These are phyloP conservation scores for Russula vinacea DNA, from an alignment of 768 basidiomycete genomes.

Conservation along the genomic window DNA sequence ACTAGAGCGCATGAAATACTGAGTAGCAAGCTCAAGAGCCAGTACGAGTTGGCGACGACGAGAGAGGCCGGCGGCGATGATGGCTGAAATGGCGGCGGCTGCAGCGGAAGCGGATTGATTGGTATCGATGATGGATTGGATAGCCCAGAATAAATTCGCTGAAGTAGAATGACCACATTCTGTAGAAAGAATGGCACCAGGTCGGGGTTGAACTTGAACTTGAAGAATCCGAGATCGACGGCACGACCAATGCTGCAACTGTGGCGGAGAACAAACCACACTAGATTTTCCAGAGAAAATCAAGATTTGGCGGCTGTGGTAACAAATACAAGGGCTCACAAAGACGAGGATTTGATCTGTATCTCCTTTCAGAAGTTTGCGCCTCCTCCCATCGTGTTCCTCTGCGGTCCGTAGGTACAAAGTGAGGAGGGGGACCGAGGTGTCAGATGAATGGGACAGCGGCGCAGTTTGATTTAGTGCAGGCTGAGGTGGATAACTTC, in stretches of 20 bases:
- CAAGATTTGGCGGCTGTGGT: background rate
- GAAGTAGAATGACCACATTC: too few species aligned
- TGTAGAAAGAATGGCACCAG: too few species aligned
- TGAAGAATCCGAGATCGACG: background rate
- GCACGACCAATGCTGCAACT: background rate
- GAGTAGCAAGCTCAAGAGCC: slow-evolving; percentile 6
- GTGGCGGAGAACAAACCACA: slow-evolving; percentile 14
- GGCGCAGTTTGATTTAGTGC: background rate
- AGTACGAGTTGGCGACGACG: slow-evolving; percentile 3
- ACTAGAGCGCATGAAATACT: slow-evolving; percentile 3
- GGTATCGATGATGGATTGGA: background rate
- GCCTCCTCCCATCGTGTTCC: background rate
- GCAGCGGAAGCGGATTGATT: too few species aligned
- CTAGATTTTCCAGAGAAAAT: background rate
- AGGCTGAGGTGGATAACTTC: too few species aligned
- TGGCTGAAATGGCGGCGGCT: too few species aligned
- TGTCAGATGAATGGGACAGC: background rate
- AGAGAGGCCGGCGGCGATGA: too few species aligned
- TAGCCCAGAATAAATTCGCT: too few species aligned
- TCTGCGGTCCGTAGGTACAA: slow-evolving; percentile 1
- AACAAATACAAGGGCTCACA: background rate
- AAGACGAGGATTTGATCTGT: slow-evolving; percentile 4
- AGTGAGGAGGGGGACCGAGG: background rate
- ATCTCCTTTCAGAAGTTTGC: background rate
- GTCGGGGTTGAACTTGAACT: too few species aligned